Evolutionary conservation across 2,329 filamentous ascomycete genomes (phyloP).

Genomic region (Dothidotthia symphoricarpi): DNA sequence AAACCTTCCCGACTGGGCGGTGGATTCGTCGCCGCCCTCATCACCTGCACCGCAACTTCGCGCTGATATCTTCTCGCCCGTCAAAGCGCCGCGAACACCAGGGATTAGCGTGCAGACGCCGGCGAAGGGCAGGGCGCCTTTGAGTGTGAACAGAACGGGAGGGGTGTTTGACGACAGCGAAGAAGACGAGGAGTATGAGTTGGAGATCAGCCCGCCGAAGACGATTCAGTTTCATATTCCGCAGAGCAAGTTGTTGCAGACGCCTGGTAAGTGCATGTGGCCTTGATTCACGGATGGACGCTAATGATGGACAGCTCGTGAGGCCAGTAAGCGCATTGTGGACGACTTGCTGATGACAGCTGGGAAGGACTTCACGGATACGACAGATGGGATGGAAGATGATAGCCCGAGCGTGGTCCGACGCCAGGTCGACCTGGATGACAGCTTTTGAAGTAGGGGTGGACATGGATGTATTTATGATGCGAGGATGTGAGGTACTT

Average conservation of each 20-base stretch:
- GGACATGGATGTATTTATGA: background rate
- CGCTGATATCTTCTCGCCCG: constrained; percentile 79
- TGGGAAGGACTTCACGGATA: constrained; percentile 58
- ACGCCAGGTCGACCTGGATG: constrained; percentile 47
- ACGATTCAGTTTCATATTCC: constrained; percentile 84
- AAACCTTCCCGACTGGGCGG: constrained; percentile 27
- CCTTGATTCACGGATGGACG: background rate
- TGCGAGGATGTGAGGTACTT: background rate
- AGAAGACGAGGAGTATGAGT: constrained; percentile 54
- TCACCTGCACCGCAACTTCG: constrained; percentile 75
- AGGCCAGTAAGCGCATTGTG: constrained; percentile 78
- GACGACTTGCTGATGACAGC: constrained; percentile 76
- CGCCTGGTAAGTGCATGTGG: constrained; percentile 60
- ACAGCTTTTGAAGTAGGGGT: constrained; percentile 45
- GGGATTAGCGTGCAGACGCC: constrained; percentile 83
- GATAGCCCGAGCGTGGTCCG: constrained; percentile 51
- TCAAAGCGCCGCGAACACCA: constrained; percentile 65
- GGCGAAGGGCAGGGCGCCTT: constrained; percentile 38
- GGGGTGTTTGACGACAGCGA: constrained; percentile 72
- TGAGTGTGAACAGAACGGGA: constrained; percentile 52
- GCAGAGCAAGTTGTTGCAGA: constrained; percentile 74
- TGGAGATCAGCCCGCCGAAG: constrained; percentile 82
- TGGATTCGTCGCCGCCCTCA: constrained; percentile 51
- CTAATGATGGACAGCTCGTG: constrained; percentile 56
- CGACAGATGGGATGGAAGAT: constrained; percentile 43